Base-by-base conservation (phyloP, 768 basidiomycete genomes). In the Rossbeevera mucosa region DNA sequence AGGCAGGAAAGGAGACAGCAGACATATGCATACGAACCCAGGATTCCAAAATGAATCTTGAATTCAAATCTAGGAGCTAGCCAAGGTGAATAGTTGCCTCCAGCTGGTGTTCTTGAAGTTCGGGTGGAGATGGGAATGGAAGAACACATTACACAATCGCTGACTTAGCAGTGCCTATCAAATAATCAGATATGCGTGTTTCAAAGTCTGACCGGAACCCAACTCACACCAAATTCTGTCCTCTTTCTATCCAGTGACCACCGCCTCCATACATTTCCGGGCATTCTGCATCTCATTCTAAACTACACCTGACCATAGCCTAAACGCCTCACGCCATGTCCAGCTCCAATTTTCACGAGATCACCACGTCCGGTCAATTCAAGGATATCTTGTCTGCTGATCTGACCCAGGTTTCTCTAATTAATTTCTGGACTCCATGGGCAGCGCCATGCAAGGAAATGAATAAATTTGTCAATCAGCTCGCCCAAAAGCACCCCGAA, bases 351-450 rank as follows among this genome's bases (percentile, higher is more conserved):
- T 63, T 78, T 54, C 54, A 74, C 62, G 59, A 59, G 13, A 78
- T 95, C 46, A 64, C 71, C 21, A 88, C 88, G 4, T 69, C 90
- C 1, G 71, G 78, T 2, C 80, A 91, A 46, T 92, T 98, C 72
- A 82, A 91, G 66, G 63, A 72, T 7, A 70, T 90, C 8, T 81
- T 97, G 44, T 85, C 83, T 0, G 63, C 70, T 20, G 94, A 98
- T 70, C 80, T 99, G 29, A 71, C 79, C 18, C 76, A 89, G 20
- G 79, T 95, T 21, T 94, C 94, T 4, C 75, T 95, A 31, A 83
- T 96, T 64, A 91, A 89, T 72, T 99, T 97, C 69, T 94, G 93
- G 88, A 91, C 94, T 40, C 75, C 82, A 70, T 88, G 92, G 91
- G 96, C 93, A 0, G 88, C 82, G 55, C 93, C 94, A 36, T 98